Base-by-base conservation (phyloP, 805 yeast species). In the Lipomyces lipofer region DNA sequence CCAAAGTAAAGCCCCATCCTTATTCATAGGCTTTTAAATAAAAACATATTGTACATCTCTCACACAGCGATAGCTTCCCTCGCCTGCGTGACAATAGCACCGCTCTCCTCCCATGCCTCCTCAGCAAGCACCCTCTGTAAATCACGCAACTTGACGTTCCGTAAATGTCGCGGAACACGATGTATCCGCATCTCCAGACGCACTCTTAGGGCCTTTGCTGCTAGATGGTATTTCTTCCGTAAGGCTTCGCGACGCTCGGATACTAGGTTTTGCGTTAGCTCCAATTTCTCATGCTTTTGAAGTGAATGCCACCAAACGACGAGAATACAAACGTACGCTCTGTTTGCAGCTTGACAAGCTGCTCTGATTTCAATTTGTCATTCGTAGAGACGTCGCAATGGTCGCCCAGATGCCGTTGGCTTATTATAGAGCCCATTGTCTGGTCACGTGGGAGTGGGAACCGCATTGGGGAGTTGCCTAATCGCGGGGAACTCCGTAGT, bases 131-230 rank as follows among this genome's bases (percentile, higher is more conserved):
- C 19, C 22, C n/a, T 25, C 27, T 36, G 53, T 4, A 66, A 53
- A 42, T 78, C 75, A 39, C 70, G 69, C 27, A 79, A 62, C 39
- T 72, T 74, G 39, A 74, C 74, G 48, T 71, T 64, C 72, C 82
- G 75, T 24, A 78, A 64, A 3, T 79, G 71, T 35, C 73, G 76
- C 50, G 80, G 80, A 6, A 80, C 76, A 27, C 75, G 67, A 54
- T 77, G 78, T 24, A 78, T 64, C 39, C 82, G 65, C 55, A 79
- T 62, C 39, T 71, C 67, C 7, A 80, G 72, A 52, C 73, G 72
- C 24, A 67, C 66, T 40, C 76, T 74, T 10, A 71, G 57, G 5
- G 68, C 62, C 22, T 51, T 52, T 2, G 70, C 65, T 2, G 69
- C 64, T n/a, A 61, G 28, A 8, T 27, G 30, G 50, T 57, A 57